Evolutionary conservation across 371 early-diverging fungal genomes (phyloP), one percentile per base, ranked within the genome.

Genomic region (Smittium mucronatum): DNA sequence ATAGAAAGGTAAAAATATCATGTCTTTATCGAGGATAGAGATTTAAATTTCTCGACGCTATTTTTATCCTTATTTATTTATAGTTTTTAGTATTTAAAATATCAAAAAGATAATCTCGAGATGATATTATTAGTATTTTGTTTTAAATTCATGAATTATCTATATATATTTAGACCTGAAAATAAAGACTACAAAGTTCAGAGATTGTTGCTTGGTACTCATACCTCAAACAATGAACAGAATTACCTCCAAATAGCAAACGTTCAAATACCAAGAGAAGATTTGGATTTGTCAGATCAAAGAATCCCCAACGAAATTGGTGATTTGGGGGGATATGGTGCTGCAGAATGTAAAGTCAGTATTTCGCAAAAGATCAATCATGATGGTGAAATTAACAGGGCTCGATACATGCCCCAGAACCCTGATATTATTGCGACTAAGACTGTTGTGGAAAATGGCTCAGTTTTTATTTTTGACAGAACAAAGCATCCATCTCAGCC

Each of bases 341-440:
- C 86, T 25, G 87, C 82, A 25, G 83, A 93, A 69, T 86, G 88
- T 75, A 89, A 89, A 75, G 89, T 97, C 70, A 87, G 84, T 63
- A 87, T 95, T 61, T 84, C 85, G 70, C 95, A 97, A 76, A 84
- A 84, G 34, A 94, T 95, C 76, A 84, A 85, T 74, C 97, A 97
- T 72, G 94, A 94, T 67, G 94, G 94, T 36, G 97, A 97, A 82
- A 91, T 95, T 71, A 97, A 95, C 80, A 81, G 94, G 66, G 95
- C 95, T 29, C 88, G 95, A 57, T 94, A 93, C 77, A 94, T 93
- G 89, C 96, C 95, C 66, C 84, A 84, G 69, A 92, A 97, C 73
- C 89, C 90, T 17, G 87, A 94, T 76, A 82, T 99, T 29, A 93
- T 99, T 72, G 99, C 97, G 11, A 97, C 97, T 2, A 90, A 94